Conservation (phyloP, 352 stramenopile genomes). For the Phytophthora pinifolia region DNA sequence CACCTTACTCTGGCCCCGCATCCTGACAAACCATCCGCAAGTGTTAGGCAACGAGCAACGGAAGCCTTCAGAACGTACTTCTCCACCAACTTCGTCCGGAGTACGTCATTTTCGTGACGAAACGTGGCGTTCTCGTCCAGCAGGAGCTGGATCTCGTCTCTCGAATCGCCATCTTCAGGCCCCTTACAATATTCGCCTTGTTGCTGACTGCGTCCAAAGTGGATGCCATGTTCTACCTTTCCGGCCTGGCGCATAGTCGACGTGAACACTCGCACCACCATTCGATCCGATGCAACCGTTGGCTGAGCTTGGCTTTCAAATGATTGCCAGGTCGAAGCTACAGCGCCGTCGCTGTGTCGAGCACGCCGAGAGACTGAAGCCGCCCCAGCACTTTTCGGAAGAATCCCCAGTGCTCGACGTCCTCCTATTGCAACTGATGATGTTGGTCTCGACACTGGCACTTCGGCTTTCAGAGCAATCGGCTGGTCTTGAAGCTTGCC, state of each 20-base stretch:
- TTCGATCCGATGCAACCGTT: slow-evolving; percentile 4
- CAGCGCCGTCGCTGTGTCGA: slow-evolving; percentile 1
- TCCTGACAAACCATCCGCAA: slow-evolving; percentile 17
- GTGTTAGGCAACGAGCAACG: neutral
- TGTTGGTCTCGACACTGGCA: slow-evolving; percentile 2
- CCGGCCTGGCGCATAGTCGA: neutral
- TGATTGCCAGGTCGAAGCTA: slow-evolving; percentile 5
- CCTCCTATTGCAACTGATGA: slow-evolving; percentile 8
- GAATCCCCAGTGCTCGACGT: slow-evolving; percentile 1
- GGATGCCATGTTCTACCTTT: neutral
- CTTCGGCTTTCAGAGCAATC: neutral
- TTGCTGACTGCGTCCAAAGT: neutral
- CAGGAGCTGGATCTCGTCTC: slow-evolving; percentile 15
- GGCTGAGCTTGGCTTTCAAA: slow-evolving; percentile 9
- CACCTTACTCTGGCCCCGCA: slow-evolving; percentile 40
- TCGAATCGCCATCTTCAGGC: slow-evolving; percentile 10
- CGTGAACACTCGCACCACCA: slow-evolving; percentile 9
- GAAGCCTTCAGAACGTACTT: slow-evolving; percentile 21
- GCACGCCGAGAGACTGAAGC: slow-evolving; percentile 13
- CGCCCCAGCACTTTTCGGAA: slow-evolving; percentile 34
- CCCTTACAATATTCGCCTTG: slow-evolving; percentile 1
- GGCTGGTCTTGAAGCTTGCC: slow-evolving; percentile 3
- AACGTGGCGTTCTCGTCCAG: slow-evolving; percentile 31
- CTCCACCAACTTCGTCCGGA: slow-evolving; percentile 36
- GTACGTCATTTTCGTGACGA: slow-evolving; percentile 27